These are phyloP conservation scores for Silene latifolia DNA, from an alignment of 148 eudicot genomes.

Conservation along the genomic window DNA sequence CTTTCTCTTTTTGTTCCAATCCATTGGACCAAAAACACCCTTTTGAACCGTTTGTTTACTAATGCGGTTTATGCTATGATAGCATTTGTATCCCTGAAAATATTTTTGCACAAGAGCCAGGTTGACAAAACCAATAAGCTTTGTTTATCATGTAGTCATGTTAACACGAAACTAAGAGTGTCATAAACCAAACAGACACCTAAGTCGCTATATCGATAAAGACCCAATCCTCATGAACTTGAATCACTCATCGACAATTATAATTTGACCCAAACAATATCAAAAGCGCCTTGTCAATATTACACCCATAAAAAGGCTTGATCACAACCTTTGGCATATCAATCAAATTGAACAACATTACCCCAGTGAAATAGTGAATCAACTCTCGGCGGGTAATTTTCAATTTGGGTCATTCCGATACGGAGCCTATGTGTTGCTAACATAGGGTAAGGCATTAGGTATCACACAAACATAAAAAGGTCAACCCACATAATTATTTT, in stretches of 20 bases:
- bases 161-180: not conserved
- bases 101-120: not conserved
- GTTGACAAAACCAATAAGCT: not conserved
- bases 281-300: too few relatives aligned
- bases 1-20: conserved; percentile 25
- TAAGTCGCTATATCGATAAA: not conserved
- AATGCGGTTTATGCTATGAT: conserved; percentile 12
- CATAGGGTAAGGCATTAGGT: not conserved
- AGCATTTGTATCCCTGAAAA: conserved; percentile 25
- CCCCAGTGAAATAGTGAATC: too few relatives aligned
- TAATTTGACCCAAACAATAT: not conserved
- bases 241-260: not conserved
- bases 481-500: not conserved
- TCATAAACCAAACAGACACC: not conserved
- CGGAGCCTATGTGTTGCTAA: too few relatives aligned
- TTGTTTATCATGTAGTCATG: not conserved
- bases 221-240: not conserved
- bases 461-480: not conserved
- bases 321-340: too few relatives aligned
- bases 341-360: too few relatives aligned
- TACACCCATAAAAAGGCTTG: too few relatives aligned
- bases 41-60: conserved; percentile 1
- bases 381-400: too few relatives aligned
- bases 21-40: conserved; percentile 15
- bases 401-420: too few relatives aligned